Percentiles rank a stretch among this genome's conserved stretches.
Evolutionary conservation across 257 asterid species (phyloP).

Genomic region (Rehmannia glutinosa): DNA sequence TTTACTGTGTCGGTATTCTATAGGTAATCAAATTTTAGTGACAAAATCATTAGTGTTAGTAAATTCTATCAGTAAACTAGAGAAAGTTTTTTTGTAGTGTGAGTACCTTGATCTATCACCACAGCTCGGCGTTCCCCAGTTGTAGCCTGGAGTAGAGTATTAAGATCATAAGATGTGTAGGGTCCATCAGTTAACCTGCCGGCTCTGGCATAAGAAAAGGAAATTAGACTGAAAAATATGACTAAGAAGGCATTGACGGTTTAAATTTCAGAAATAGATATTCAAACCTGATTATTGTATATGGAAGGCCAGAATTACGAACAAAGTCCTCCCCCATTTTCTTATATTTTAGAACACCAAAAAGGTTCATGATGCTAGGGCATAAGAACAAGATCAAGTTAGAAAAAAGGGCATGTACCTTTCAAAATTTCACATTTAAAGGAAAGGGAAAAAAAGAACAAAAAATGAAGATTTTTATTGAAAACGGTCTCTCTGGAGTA

Average conservation of each 20-base stretch:
- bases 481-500: too few relatives aligned
- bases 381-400: constrained; percentile 12
- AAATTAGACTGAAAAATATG: neutral
- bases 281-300: constrained; percentile 77
- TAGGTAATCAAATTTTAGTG: too few relatives aligned
- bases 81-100: too few relatives aligned
- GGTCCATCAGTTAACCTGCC: constrained; percentile 97
- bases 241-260: too few relatives aligned
- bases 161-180: constrained; percentile 91
- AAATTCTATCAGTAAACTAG: too few relatives aligned
- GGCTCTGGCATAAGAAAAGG: constrained; percentile 38
- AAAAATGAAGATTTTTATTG: too few relatives aligned
- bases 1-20: too few relatives aligned
- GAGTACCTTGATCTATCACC: constrained; percentile 80
- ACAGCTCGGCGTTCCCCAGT: constrained; percentile 99
- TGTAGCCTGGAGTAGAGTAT: constrained; percentile 88
- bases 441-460: too few relatives aligned
- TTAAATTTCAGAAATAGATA: too few relatives aligned
- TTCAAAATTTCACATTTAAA: neutral
- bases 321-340: constrained; percentile 98
- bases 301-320: constrained; percentile 81
- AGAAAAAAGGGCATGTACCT: neutral
- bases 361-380: constrained; percentile 81
- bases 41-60: too few relatives aligned
- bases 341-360: constrained; percentile 94